Evolutionary conservation across 495 filamentous ascomycete genomes (phyloP), one percentile per base, ranked within the genome.

Genomic region (Eremomyces bilateralis): DNA sequence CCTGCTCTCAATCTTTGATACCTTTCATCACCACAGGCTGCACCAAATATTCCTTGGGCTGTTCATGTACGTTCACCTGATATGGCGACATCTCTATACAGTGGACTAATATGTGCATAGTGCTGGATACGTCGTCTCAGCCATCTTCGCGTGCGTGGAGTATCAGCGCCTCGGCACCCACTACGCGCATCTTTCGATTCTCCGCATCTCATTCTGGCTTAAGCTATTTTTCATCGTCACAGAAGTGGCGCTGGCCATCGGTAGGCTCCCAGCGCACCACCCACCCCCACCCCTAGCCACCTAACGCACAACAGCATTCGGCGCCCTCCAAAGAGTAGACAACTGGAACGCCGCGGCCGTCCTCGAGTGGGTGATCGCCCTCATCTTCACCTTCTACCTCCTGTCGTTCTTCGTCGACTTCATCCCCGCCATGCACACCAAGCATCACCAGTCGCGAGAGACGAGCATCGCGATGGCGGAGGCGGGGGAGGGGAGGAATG

Each of bases 391-490:
- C 6, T 76, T 80, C 46, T 94, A 90, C 52, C 60, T 92, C 28
- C 65, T 91, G 31, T 82, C 78, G 25, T 95, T 92, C 58, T 68
- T 77, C 35, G 58, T 95, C 46, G 88, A 97, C 50, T 62, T 97
- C 24, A 58, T 81, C 34, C 88, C 88, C 0, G 80, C 82, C 15
- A 62, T 77, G 1, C 61, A 65, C 11, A 80, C 69, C 3, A 75
- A 72, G 39, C 54, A 52, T n/a, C n/a, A n/a, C n/a, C n/a, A n/a
- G n/a, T n/a, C n/a, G n/a, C n/a, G n/a, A n/a, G n/a, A n/a, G n/a
- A n/a, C n/a, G n/a, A n/a, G n/a, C n/a, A n/a, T n/a, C n/a, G n/a
- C n/a, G n/a, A n/a, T n/a, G n/a, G n/a, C n/a, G n/a, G n/a, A n/a
- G n/a, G n/a, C n/a, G n/a, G n/a, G n/a, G n/a, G n/a, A n/a, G n/a